phyloP scores from a whole-genome alignment of 1,284 basidiomycete species.

The Cryptococcus jaspeensis region DNA sequence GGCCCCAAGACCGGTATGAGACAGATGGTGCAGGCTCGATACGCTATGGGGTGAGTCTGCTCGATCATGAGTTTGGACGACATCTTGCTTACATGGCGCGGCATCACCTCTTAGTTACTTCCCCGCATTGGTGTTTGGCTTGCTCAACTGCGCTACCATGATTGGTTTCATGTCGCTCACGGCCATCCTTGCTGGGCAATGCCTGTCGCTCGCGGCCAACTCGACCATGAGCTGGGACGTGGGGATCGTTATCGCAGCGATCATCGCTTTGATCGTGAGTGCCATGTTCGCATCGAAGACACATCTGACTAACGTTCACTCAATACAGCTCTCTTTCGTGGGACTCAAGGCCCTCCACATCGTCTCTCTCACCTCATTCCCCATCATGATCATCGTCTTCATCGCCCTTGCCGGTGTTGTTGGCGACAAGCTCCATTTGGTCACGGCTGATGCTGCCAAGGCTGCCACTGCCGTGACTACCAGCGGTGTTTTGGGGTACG shows the following conservation, averaged over 20 bases:
- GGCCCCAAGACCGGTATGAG: slow-evolving; percentile 81
- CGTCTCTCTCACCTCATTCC: slow-evolving; percentile 47
- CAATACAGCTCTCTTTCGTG: slow-evolving; percentile 52
- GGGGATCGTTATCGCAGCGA: slow-evolving; percentile 80
- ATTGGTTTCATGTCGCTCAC: slow-evolving; percentile 75
- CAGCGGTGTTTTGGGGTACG: slow-evolving; percentile 42
- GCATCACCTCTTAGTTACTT: slow-evolving; percentile 58
- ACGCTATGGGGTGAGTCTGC: slow-evolving; percentile 62
- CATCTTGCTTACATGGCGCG: neutral
- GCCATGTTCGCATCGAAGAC: slow-evolving; percentile 4
- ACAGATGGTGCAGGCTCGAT: slow-evolving; percentile 80
- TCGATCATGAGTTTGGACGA: neutral
- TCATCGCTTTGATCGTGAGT: slow-evolving; percentile 71
- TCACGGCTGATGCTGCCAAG: slow-evolving; percentile 29
- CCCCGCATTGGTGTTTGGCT: slow-evolving; percentile 63
- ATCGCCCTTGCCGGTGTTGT: slow-evolving; percentile 68
- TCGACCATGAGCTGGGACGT: slow-evolving; percentile 59
- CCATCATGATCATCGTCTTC: slow-evolving; percentile 65
- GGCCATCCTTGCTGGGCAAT: slow-evolving; percentile 74
- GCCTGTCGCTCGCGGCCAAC: slow-evolving; percentile 67
- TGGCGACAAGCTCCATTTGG: slow-evolving; percentile 58
- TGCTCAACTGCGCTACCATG: slow-evolving; percentile 64
- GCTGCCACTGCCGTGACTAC: slow-evolving; percentile 34
- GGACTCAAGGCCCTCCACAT: slow-evolving; percentile 54
- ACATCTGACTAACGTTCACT: too few relatives aligned